phyloP scores from a whole-genome alignment of 495 filamentous ascomycete species.

The Penicillium maclennaniae region DNA sequence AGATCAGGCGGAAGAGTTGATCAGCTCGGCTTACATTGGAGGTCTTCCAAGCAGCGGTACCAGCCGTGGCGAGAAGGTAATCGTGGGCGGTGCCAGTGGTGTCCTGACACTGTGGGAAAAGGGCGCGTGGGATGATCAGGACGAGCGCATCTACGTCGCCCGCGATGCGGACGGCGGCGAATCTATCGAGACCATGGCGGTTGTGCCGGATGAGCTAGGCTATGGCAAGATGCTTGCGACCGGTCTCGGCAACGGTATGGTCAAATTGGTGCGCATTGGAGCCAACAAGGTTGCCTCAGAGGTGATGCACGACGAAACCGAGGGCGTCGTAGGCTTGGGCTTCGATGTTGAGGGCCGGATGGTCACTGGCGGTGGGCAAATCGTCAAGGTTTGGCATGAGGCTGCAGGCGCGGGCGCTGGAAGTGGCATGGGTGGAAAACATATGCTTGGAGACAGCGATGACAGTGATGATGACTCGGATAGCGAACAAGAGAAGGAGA shows the following conservation, averaged over 20 bases:
- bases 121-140: slow-evolving; percentile 90
- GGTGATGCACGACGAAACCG: slow-evolving; percentile 76
- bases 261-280: slow-evolving; percentile 54
- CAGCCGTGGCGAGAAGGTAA: slow-evolving; percentile 66
- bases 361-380: slow-evolving; percentile 78
- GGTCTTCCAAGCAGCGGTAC: slow-evolving; percentile 59
- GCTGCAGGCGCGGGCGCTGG: slow-evolving; percentile 35
- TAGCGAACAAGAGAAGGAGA: slow-evolving; percentile 34
- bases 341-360: slow-evolving; percentile 81
- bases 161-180: slow-evolving; percentile 54
- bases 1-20: slow-evolving; percentile 88
- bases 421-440: slow-evolving; percentile 37
- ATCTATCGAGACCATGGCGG: slow-evolving; percentile 65
- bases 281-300: slow-evolving; percentile 55
- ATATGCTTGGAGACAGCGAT: slow-evolving; percentile 36
- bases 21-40: slow-evolving; percentile 70
- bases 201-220: slow-evolving; percentile 61
- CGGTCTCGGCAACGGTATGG: slow-evolving; percentile 68
- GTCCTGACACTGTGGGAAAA: slow-evolving; percentile 90
- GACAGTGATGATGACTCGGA: slow-evolving; percentile 47
- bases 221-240: slow-evolving; percentile 66
- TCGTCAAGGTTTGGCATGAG: slow-evolving; percentile 83
- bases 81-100: slow-evolving; percentile 75
- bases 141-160: slow-evolving; percentile 76
- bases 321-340: slow-evolving; percentile 70